Conservation (phyloP, 805 yeast species). For the Nakazawaea pomicola region DNA sequence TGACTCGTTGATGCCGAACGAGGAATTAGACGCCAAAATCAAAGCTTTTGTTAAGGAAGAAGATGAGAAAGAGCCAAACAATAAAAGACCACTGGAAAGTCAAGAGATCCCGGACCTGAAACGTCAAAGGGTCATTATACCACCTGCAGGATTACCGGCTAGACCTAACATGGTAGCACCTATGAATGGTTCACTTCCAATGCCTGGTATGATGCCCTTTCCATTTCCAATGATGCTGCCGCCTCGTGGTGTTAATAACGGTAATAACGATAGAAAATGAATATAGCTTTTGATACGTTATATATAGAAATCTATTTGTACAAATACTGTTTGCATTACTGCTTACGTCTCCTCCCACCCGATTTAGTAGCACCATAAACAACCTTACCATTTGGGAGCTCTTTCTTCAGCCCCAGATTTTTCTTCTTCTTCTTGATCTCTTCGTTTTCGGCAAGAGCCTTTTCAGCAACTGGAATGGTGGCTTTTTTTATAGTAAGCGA, state of each 20-base stretch:
- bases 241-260: neutral
- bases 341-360: constrained; percentile 10
- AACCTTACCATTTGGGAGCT: constrained; percentile 59
- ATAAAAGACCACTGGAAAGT: constrained; percentile 8
- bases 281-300: too few species aligned
- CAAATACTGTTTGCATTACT: too few species aligned
- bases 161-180: constrained; percentile 7
- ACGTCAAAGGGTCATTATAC: constrained; percentile 4
- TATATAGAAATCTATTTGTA: neutral
- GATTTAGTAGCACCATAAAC: constrained; percentile 23
- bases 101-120: constrained; percentile 2
- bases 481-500: constrained; percentile 3
- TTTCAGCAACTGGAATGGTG: constrained; percentile 13
- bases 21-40: constrained; percentile 52
- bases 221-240: constrained; percentile 11
- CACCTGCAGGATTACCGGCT: constrained; percentile 7
- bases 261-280: neutral
- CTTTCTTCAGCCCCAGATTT: constrained; percentile 38
- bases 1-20: constrained; percentile 64
- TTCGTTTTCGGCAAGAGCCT: too few species aligned
- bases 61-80: constrained; percentile 15
- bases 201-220: constrained; percentile 6
- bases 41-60: constrained; percentile 40
- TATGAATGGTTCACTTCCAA: neutral
- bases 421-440: constrained; percentile 27